phyloP scores from a whole-genome alignment of 345 rosid genomes.

The Bruguiera parviflora region DNA sequence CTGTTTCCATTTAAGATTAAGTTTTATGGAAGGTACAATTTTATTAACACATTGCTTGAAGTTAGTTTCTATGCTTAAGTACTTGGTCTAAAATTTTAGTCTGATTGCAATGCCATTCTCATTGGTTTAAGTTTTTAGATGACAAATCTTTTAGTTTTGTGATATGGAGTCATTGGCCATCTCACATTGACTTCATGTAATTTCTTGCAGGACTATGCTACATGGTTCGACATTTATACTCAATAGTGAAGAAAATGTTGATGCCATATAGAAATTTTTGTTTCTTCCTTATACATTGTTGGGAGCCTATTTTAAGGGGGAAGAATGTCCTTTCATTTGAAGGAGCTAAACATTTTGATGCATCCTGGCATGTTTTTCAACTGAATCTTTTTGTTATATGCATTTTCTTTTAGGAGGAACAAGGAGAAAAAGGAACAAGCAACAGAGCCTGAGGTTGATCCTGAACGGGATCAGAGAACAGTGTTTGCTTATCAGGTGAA shows the following conservation, averaged over 20 bases:
- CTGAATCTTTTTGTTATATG: constrained; percentile 23
- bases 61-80: constrained; percentile 23
- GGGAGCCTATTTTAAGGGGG: background rate
- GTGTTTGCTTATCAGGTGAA: constrained; percentile 96
- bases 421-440: constrained; percentile 79
- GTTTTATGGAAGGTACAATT: constrained; percentile 58
- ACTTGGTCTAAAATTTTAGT: constrained; percentile 10
- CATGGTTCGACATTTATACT: constrained; percentile 54
- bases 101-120: constrained; percentile 18
- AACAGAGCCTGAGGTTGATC: constrained; percentile 88
- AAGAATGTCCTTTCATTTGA: constrained; percentile 22
- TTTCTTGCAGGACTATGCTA: constrained; percentile 69
- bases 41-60: constrained; percentile 22
- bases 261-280: constrained; percentile 37
- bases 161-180: constrained; percentile 31
- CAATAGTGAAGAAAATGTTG: constrained; percentile 45
- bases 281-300: constrained; percentile 7
- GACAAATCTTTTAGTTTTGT: constrained; percentile 32
- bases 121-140: constrained; percentile 30
- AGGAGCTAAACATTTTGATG: constrained; percentile 4
- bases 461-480: constrained; percentile 98
- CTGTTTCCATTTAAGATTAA: constrained; percentile 63
- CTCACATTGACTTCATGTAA: constrained; percentile 60
- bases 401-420: constrained; percentile 50
- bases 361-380: background rate